Evolutionary conservation across 169 alveolate genomes (phyloP).

Genomic region (Perkinsus chesapeaki): DNA sequence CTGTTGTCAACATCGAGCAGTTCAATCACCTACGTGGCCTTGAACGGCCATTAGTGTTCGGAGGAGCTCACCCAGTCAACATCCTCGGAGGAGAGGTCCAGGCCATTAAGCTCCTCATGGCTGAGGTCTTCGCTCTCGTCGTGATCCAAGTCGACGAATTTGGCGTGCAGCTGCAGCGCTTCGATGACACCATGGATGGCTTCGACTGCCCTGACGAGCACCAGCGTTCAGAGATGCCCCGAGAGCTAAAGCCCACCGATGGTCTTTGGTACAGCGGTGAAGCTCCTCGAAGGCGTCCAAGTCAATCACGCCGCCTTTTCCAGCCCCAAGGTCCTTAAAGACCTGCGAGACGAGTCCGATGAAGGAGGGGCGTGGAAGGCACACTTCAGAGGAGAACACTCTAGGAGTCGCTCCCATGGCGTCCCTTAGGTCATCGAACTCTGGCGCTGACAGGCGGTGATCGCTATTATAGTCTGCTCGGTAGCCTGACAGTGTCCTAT

Average conservation of each 20-base stretch:
- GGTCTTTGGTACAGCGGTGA: not conserved
- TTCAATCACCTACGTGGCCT: not conserved
- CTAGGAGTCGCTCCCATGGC: not conserved
- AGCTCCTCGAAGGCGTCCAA: not conserved
- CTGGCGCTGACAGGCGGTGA: not conserved
- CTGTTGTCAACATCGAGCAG: not conserved
- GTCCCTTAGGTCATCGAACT: not conserved
- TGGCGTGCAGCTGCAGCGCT: not conserved
- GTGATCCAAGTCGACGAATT: not conserved
- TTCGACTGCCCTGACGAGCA: not conserved
- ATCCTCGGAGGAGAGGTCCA: not conserved
- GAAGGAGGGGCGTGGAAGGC: not conserved
- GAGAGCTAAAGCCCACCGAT: not conserved
- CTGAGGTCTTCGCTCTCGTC: not conserved
- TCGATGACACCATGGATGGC: not conserved
- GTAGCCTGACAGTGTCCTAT: not conserved
- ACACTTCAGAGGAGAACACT: not conserved
- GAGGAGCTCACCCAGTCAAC: not conserved
- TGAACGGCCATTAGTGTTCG: not conserved
- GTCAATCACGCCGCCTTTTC: not conserved
- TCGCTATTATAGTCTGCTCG: not conserved
- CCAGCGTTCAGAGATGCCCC: not conserved
- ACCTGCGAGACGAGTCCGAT: not conserved
- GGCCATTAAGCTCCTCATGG: not conserved
- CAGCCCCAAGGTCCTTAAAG: not conserved